These are phyloP conservation scores for Cercospora berteroae DNA, from an alignment of 2,329 filamentous ascomycete species.

Conservation along the genomic window DNA sequence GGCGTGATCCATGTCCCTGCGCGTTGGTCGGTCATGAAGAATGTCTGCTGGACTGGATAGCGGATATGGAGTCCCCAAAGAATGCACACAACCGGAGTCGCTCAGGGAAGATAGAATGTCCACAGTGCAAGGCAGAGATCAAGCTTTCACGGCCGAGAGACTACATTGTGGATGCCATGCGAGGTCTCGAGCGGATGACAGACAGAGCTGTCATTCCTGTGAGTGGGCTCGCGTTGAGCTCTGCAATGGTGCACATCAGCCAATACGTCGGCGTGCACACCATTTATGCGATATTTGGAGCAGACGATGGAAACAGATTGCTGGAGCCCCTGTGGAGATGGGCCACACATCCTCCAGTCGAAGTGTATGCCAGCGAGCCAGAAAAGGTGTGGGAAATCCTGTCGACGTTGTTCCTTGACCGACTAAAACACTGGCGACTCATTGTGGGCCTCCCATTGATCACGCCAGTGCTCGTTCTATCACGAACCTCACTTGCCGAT, in stretches of 20 bases:
- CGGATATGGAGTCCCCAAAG: constrained; percentile 72
- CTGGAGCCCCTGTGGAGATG: constrained; percentile 43
- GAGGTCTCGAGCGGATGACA: constrained; percentile 57
- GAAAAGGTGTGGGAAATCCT: constrained; percentile 15
- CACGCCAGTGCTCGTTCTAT: constrained; percentile 65
- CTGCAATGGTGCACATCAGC: constrained; percentile 26
- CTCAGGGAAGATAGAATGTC: constrained; percentile 69
- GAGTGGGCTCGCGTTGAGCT: constrained; percentile 55
- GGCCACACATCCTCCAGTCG: constrained; percentile 25
- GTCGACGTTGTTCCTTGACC: constrained; percentile 26
- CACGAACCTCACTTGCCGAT: constrained; percentile 63
- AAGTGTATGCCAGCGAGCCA: constrained; percentile 25
- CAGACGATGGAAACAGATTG: constrained; percentile 58
- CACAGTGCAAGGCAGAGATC: constrained; percentile 84
- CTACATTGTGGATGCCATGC: constrained; percentile 65
- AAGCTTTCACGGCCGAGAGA: constrained; percentile 72
- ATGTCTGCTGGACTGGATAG: constrained; percentile 88
- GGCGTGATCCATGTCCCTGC: constrained; percentile 88
- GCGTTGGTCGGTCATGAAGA: constrained; percentile 86
- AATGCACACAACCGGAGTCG: constrained; percentile 47
- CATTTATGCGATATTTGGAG: constrained; percentile 65
- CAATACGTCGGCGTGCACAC: constrained; percentile 58
- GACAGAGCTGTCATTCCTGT: constrained; percentile 64
- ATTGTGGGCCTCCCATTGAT: constrained; percentile 65
- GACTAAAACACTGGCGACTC: constrained; percentile 49